Conservation (phyloP, 164 flowering plant species). For the Macadamia integrifolia region DNA sequence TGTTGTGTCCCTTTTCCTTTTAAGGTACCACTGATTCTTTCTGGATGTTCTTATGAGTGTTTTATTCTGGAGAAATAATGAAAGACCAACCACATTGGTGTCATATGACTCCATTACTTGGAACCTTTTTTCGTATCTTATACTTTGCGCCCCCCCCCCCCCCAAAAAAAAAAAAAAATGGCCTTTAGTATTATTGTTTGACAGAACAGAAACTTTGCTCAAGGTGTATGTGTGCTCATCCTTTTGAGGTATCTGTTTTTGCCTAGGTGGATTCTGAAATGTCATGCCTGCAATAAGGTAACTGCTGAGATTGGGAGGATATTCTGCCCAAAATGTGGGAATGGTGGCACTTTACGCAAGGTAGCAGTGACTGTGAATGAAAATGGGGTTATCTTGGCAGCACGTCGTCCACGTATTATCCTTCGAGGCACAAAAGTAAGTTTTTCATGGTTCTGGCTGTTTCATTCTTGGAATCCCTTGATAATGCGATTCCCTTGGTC, state of each 20-base stretch:
- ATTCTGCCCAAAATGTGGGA: constrained; percentile 96
- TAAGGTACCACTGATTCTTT: not conserved
- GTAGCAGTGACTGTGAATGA: constrained; percentile 90
- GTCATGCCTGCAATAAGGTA: constrained; percentile 91
- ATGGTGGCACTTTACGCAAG: constrained; percentile 89
- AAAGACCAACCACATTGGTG: not conserved
- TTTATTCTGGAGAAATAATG: no score
- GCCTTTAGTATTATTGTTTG: not conserved
- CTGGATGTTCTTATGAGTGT: no score
- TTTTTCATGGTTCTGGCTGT: not conserved
- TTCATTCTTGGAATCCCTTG: no score
- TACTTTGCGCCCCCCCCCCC: no score
- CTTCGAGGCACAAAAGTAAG: constrained; percentile 90
- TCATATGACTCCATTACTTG: not conserved
- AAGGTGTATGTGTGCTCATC: not conserved
- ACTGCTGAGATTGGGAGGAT: constrained; percentile 83
- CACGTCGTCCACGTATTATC: constrained; percentile 58
- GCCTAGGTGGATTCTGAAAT: constrained; percentile 83
- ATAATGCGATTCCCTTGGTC: no score
- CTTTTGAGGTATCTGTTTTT: constrained; percentile 2
- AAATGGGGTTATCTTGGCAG: constrained; percentile 68
- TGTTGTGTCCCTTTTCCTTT: not conserved
- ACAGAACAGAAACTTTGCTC: not conserved
- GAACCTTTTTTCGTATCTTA: no score
- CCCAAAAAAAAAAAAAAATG: no score